Evolutionary conservation across 495 filamentous ascomycete species (phyloP).

Genomic region (Extremus antarcticus): DNA sequence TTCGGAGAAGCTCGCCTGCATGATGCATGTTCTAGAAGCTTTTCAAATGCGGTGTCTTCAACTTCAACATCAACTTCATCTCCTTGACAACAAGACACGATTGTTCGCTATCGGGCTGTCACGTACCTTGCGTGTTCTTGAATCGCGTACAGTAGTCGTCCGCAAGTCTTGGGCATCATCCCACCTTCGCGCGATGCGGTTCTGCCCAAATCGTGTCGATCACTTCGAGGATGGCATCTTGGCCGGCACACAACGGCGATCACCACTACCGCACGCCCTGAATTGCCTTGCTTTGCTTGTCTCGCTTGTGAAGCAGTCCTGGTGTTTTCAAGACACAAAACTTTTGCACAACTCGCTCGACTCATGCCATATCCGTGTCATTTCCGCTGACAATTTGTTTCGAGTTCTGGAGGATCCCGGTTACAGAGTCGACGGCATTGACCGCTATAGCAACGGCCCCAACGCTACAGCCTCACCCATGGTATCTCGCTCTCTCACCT

Average conservation of each 20-base stretch:
- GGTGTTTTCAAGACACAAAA: not conserved
- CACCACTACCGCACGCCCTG: not conserved
- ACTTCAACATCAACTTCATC: too few relatives aligned
- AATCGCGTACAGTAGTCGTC: not conserved
- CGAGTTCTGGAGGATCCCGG: not conserved
- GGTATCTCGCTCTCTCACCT: not conserved
- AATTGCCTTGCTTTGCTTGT: not conserved
- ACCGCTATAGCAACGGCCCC: not conserved
- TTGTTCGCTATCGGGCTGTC: too few relatives aligned
- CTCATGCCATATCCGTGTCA: not conserved
- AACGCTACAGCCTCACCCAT: not conserved
- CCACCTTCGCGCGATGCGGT: not conserved
- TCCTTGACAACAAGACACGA: too few relatives aligned
- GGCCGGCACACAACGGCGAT: not conserved
- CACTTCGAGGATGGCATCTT: not conserved
- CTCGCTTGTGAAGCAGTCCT: not conserved
- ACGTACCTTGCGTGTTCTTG: not conserved
- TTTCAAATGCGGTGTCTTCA: too few relatives aligned
- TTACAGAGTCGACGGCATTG: not conserved
- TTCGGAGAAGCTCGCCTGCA: too few relatives aligned
- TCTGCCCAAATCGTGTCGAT: not conserved
- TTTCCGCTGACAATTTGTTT: not conserved
- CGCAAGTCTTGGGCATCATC: not conserved
- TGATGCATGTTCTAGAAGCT: too few relatives aligned
- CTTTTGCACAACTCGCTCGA: not conserved